Evolutionary conservation across 202 grass and related monocot species (phyloP), one percentile per base, ranked within the genome.

Genomic region (Miscanthus sacchariflorus): DNA sequence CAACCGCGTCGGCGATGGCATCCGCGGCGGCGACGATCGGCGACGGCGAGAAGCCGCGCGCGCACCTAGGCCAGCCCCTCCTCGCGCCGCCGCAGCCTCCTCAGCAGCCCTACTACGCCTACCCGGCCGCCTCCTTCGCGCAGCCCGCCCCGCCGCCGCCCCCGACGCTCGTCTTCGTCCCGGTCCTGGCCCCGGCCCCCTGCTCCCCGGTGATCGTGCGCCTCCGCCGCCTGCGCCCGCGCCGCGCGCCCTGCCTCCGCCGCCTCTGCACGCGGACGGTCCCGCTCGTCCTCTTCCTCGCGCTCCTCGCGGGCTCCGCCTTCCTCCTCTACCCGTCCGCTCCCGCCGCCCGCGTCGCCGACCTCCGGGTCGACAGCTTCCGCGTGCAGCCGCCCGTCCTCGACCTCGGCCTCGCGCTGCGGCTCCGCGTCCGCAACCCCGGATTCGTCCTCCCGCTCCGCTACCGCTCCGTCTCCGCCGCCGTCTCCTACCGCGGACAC

Each of bases 251-350:
- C 3, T 86, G 40, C 75, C 27, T 81, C 54, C 58, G 81, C 81
- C 83, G 48, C 82, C 64, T 61, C 83, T 89, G 70, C 54, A 1
- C 74, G 14, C 70, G 88, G 44, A 25, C 86, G 25, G 68, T 82
- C 64, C 61, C 78, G 38, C 54, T 93, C 80, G 71, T 94, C 38
- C 36, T 91, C 65, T 2, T 76, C 77, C 45, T 92, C 73, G 50
- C 82, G 54, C 80, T 95, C 23, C 61, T 92, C 52, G 83, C 65
- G 1, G 67, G 56, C 2, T n/a, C 54, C 56, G 82, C 90, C 9
- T 90, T 92, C 84, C 80, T 98, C 33, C 81, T 98, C 86, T 98
- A 88, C 84, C 95, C 93, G 21, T 89, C 79, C 12, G 78, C 91
- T 1, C 93, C 93, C 69, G 84, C 87, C 30, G 81, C 91, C 27